Evolutionary conservation across 805 yeast genomes (phyloP).

Genomic region (Isabelozyma rhagii): DNA sequence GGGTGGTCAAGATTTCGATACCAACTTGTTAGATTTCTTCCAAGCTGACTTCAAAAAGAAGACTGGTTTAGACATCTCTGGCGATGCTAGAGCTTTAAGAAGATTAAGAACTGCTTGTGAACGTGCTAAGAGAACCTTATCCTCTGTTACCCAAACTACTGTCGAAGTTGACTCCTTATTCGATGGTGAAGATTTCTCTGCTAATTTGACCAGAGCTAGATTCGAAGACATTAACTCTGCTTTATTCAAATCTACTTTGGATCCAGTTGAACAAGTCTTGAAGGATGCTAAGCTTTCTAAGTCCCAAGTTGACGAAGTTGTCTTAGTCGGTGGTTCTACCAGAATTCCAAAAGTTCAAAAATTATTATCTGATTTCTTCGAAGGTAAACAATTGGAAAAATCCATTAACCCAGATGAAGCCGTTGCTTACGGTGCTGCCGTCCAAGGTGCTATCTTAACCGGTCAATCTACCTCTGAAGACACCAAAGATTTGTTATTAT

Average conservation of each 20-base stretch:
- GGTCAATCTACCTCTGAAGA: conserved; percentile 49
- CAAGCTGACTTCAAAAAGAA: conserved; percentile 45
- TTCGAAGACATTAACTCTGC: conserved; percentile 49
- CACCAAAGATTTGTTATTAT: conserved; percentile 49
- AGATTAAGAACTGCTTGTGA: conserved; percentile 52
- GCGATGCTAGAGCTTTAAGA: conserved; percentile 48
- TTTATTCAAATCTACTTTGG: conserved; percentile 48
- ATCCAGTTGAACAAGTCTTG: conserved; percentile 49
- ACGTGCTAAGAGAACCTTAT: conserved; percentile 50
- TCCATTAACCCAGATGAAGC: conserved; percentile 51
- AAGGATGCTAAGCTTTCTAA: conserved; percentile 44
- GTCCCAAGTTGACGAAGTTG: conserved; percentile 44
- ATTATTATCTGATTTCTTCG: conserved; percentile 48
- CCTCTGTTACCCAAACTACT: conserved; percentile 49
- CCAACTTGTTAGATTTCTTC: conserved; percentile 48
- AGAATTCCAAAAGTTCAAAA: conserved; percentile 51
- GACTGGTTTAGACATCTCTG: conserved; percentile 45
- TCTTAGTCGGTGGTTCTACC: conserved; percentile 51
- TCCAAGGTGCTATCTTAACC: conserved; percentile 50
- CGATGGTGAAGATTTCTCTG: conserved; percentile 49
- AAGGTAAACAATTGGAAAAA: conserved; percentile 49
- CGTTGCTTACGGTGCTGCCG: conserved; percentile 52
- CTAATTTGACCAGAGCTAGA: conserved; percentile 50
- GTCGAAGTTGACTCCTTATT: conserved; percentile 49
- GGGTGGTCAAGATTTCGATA: conserved; percentile 53